phyloP scores from a whole-genome alignment of 495 filamentous ascomycete genomes.

The Clavariopsis aquatica region DNA sequence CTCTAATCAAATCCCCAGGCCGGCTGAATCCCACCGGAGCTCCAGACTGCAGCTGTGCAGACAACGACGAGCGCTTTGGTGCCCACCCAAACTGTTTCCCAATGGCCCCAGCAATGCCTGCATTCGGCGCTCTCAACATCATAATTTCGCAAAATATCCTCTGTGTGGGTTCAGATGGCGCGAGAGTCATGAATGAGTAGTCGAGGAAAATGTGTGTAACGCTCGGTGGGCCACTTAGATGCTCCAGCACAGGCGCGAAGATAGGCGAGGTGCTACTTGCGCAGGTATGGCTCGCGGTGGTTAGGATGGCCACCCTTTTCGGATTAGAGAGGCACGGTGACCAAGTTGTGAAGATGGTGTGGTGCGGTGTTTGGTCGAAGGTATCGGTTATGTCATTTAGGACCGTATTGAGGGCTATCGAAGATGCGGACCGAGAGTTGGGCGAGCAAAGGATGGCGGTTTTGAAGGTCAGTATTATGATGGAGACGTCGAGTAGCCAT shows the following conservation, averaged over 20 bases:
- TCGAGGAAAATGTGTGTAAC: slow-evolving; percentile 24
- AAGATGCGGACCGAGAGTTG: not conserved
- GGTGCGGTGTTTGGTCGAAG: slow-evolving; percentile 10
- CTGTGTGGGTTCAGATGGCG: not conserved
- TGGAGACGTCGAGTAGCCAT: slow-evolving; percentile 19
- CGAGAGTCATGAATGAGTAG: slow-evolving; percentile 20
- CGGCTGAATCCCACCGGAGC: slow-evolving; percentile 11
- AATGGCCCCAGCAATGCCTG: slow-evolving; percentile 23
- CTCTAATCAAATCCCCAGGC: slow-evolving; percentile 25
- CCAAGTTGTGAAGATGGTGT: slow-evolving; percentile 25
- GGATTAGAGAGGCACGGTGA: slow-evolving; percentile 15
- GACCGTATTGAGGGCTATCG: slow-evolving; percentile 6
- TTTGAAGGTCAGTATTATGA: slow-evolving; percentile 25
- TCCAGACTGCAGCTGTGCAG: not conserved
- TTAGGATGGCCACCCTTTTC: slow-evolving; percentile 12
- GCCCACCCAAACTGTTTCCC: slow-evolving; percentile 32
- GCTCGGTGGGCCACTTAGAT: slow-evolving; percentile 10
- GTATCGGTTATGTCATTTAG: slow-evolving; percentile 30
- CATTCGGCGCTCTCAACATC: slow-evolving; percentile 12
- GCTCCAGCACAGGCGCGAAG: slow-evolving; percentile 14
- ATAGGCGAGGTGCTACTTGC: slow-evolving; percentile 12
- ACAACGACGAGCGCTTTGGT: slow-evolving; percentile 21
- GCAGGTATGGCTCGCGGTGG: slow-evolving; percentile 22
- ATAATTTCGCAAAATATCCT: slow-evolving; percentile 21
- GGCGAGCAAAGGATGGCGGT: not conserved